These are phyloP conservation scores for Colletotrichum abscissum DNA, from an alignment of 2,329 filamentous ascomycete genomes.

Conservation along the genomic window DNA sequence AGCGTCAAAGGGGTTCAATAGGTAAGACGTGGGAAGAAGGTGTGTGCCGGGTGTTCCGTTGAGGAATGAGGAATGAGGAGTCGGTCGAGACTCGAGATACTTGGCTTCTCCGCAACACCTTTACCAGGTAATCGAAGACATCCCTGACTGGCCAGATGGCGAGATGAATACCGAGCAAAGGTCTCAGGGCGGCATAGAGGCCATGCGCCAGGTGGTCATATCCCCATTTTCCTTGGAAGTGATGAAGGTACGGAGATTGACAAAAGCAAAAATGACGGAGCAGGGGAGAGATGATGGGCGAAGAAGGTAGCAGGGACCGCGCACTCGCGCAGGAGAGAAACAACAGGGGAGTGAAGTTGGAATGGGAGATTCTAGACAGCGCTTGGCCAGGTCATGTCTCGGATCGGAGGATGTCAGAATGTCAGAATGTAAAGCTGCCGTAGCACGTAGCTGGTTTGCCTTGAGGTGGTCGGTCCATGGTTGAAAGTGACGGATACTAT, in stretches of 20 bases:
- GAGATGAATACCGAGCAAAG: neutral
- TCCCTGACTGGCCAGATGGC: neutral
- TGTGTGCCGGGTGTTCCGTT: neutral
- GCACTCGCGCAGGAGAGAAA: neutral
- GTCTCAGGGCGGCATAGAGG: neutral
- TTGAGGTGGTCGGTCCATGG: too few species aligned
- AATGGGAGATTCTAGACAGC: too few species aligned
- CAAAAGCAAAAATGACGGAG: too few species aligned
- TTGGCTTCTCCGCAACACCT: neutral
- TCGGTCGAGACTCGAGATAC: neutral
- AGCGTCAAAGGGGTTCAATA: neutral
- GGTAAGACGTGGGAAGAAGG: neutral
- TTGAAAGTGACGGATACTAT: too few species aligned
- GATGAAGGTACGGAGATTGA: too few species aligned
- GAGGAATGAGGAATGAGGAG: neutral
- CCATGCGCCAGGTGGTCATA: too few species aligned
- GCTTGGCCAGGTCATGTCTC: too few species aligned
- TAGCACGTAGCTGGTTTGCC: neutral
- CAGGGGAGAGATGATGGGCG: neutral
- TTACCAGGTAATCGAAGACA: neutral
- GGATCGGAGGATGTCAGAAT: neutral
- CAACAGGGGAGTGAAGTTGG: too few species aligned
- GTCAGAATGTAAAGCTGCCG: neutral
- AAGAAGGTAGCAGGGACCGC: neutral
- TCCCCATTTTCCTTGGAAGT: too few species aligned